phyloP scores from a whole-genome alignment of 1,284 basidiomycete species.

The Ganoderma resinaceum region DNA sequence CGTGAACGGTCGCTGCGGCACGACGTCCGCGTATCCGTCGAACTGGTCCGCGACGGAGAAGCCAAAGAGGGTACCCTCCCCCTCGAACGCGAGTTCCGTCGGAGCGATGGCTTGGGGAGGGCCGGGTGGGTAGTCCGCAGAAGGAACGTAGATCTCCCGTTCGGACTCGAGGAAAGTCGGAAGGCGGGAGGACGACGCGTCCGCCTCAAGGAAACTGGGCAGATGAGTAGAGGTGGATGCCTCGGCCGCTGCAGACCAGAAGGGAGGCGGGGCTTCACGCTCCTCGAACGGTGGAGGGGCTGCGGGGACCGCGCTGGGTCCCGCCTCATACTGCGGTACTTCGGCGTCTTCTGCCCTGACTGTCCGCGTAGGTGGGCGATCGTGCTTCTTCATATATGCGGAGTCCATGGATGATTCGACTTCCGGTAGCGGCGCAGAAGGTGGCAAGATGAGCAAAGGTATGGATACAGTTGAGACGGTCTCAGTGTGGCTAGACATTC shows the following conservation, averaged over 20 bases:
- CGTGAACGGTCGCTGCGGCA: slow-evolving; percentile 56
- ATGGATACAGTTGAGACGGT: slow-evolving; percentile 64
- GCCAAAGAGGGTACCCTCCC: slow-evolving; percentile 78
- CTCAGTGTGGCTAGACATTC: slow-evolving; percentile 69
- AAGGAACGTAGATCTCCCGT: slow-evolving; percentile 67
- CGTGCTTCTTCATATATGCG: slow-evolving; percentile 86
- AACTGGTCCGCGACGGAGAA: slow-evolving; percentile 75
- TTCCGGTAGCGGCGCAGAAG: slow-evolving; percentile 76
- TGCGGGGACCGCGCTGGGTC: slow-evolving; percentile 68
- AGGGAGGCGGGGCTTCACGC: slow-evolving; percentile 80
- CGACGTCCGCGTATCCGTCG: slow-evolving; percentile 75
- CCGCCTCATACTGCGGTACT: slow-evolving; percentile 72
- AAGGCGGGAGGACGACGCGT: slow-evolving; percentile 65
- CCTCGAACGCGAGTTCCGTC: slow-evolving; percentile 52
- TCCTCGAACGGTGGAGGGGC: slow-evolving; percentile 86
- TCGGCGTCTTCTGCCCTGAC: slow-evolving; percentile 73
- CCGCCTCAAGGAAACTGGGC: slow-evolving; percentile 56
- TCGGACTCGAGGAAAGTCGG: slow-evolving; percentile 80
- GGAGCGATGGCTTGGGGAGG: slow-evolving; percentile 41
- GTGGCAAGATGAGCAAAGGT: slow-evolving; percentile 73
- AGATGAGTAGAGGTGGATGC: slow-evolving; percentile 59
- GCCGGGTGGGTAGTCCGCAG: slow-evolving; percentile 47
- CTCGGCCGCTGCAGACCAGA: slow-evolving; percentile 61
- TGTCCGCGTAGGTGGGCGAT: slow-evolving; percentile 74
- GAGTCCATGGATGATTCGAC: slow-evolving; percentile 71